A percentile compares a stretch with the other conserved stretches of the same genome.
Evolutionary conservation across 2,329 filamentous ascomycete species (phyloP).

Genomic region (Nannizziopsis arthrosporioides): DNA sequence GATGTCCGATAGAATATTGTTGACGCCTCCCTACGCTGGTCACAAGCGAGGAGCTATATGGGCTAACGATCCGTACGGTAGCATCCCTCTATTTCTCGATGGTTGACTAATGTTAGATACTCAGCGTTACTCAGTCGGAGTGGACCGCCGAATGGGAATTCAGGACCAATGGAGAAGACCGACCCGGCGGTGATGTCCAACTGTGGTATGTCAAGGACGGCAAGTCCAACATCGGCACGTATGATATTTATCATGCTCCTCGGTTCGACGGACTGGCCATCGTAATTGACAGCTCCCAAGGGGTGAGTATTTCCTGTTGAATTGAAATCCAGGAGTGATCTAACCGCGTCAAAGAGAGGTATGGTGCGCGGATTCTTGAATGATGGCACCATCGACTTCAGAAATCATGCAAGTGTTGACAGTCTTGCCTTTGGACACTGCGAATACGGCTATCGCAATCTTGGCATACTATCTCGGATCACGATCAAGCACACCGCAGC

Average conservation of each 20-base stretch:
- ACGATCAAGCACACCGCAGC: constrained; percentile 57
- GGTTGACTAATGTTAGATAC: not conserved
- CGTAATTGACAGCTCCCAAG: constrained; percentile 70
- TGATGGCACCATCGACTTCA: constrained; percentile 73
- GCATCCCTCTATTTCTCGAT: not conserved
- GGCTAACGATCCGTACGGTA: constrained; percentile 48
- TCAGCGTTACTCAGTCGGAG: constrained; percentile 42
- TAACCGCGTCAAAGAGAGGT: constrained; percentile 35
- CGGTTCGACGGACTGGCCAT: constrained; percentile 85
- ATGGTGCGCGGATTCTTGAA: constrained; percentile 88
- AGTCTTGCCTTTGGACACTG: constrained; percentile 87
- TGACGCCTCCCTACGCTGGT: constrained; percentile 79
- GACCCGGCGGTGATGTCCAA: constrained; percentile 79
- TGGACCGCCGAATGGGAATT: constrained; percentile 84
- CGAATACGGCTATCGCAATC: constrained; percentile 79
- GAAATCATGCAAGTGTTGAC: constrained; percentile 63
- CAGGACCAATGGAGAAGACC: constrained; percentile 71
- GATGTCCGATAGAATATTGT: constrained; percentile 80
- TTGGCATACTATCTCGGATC: constrained; percentile 70
- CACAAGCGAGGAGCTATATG: constrained; percentile 76
- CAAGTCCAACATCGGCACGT: constrained; percentile 50
- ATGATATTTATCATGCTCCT: constrained; percentile 72
- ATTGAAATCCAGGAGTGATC: not conserved
- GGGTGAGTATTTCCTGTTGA: constrained; percentile 28
- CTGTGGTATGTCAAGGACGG: constrained; percentile 77